A percentile compares a stretch with the other conserved stretches of the same genome.
These are phyloP conservation scores for Inga leiocalycina DNA, from an alignment of 306 rosid genomes.

Conservation along the genomic window DNA sequence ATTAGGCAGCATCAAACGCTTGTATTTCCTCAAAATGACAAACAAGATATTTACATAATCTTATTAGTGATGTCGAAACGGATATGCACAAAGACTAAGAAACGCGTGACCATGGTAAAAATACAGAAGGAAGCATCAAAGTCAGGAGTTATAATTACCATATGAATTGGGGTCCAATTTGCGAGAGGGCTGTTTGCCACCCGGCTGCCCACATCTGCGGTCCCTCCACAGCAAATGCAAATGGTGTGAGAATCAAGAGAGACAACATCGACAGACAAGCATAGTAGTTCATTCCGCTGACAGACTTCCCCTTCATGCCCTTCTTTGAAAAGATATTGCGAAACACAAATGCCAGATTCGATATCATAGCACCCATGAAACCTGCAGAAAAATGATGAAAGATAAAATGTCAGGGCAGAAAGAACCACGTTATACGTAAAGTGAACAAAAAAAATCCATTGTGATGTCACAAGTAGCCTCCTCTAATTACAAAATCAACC, in stretches of 20 bases:
- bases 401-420: slow-evolving; percentile 18
- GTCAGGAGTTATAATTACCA: slow-evolving; percentile 51
- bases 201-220: slow-evolving; percentile 91
- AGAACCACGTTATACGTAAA: slow-evolving; percentile 5
- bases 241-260: slow-evolving; percentile 72
- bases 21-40: background rate
- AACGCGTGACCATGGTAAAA: background rate
- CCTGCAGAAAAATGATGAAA: slow-evolving; percentile 51
- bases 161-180: slow-evolving; percentile 79
- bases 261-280: slow-evolving; percentile 88
- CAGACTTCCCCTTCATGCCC: slow-evolving; percentile 93
- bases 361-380: slow-evolving; percentile 99
- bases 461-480: slow-evolving; percentile 9
- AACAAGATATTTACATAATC: slow-evolving; percentile 16
- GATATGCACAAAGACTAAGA: background rate
- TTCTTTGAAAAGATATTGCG: slow-evolving; percentile 85
- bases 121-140: slow-evolving; percentile 9
- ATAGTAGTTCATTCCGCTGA: slow-evolving; percentile 88
- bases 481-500: background rate
- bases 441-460: background rate
- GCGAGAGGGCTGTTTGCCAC: slow-evolving; percentile 67
- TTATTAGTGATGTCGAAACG: background rate
- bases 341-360: slow-evolving; percentile 88
- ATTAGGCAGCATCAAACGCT: slow-evolving; percentile 8
- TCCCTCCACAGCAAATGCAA: slow-evolving; percentile 92